Conservation (phyloP, 2,329 filamentous ascomycete genomes). For the Hypomyces rosellus region DNA sequence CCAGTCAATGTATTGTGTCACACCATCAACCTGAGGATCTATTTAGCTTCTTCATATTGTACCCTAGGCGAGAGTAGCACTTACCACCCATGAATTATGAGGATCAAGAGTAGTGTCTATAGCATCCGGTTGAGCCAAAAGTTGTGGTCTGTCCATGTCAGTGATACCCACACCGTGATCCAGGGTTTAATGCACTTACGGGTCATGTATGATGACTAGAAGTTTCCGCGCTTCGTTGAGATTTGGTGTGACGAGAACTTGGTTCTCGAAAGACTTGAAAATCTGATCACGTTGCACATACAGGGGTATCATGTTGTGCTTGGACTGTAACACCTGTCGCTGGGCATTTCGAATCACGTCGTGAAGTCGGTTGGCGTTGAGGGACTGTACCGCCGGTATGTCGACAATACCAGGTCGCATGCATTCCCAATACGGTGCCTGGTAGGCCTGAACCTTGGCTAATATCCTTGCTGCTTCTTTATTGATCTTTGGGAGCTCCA, state of each 20-base stretch:
- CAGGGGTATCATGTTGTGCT: constrained; percentile 71
- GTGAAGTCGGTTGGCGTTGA: constrained; percentile 60
- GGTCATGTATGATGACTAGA: constrained; percentile 84
- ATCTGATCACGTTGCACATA: constrained; percentile 69
- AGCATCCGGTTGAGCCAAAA: constrained; percentile 60
- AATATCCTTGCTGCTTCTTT: constrained; percentile 51
- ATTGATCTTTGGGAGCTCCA: constrained; percentile 51
- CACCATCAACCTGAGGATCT: constrained; percentile 63
- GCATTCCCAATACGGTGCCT: constrained; percentile 77
- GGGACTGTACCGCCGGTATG: constrained; percentile 43
- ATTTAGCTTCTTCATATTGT: constrained; percentile 12
- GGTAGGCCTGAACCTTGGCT: constrained; percentile 52
- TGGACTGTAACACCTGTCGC: constrained; percentile 61
- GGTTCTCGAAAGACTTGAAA: constrained; percentile 74
- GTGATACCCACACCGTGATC: not conserved
- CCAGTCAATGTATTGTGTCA: constrained; percentile 79
- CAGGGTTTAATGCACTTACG: constrained; percentile 45
- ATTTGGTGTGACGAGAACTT: constrained; percentile 73
- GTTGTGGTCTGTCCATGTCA: constrained; percentile 49
- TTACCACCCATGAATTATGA: constrained; percentile 84
- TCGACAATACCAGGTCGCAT: constrained; percentile 65
- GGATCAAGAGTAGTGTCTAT: constrained; percentile 68
- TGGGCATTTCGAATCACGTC: constrained; percentile 77
- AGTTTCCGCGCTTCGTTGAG: constrained; percentile 62
- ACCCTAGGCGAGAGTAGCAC: constrained; percentile 24